Evolutionary conservation across 352 stramenopile species (phyloP).

Genomic region (Aphanomyces euteiches): DNA sequence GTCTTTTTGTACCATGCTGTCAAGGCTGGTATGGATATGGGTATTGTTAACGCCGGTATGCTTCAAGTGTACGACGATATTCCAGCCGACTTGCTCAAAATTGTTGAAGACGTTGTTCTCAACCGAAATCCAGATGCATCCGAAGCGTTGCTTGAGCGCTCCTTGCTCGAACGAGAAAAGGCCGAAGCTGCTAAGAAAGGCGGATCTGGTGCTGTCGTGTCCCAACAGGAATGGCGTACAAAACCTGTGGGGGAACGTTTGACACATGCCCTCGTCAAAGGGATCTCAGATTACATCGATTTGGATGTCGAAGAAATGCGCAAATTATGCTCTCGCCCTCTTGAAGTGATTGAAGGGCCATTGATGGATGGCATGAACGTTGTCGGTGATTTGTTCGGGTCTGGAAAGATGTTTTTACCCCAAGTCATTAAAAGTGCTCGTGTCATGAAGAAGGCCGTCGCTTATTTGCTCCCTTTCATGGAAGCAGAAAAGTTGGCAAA

Average conservation of each 20-base stretch:
- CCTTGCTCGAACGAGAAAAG: constrained; percentile 81
- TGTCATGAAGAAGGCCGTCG: constrained; percentile 99
- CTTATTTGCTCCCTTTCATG: constrained; percentile 97
- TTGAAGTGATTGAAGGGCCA: constrained; percentile 97
- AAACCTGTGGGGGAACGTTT: constrained; percentile 89
- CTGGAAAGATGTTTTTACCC: constrained; percentile 98
- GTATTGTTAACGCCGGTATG: constrained; percentile 95
- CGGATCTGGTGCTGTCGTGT: constrained; percentile 44
- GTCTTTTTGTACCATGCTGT: constrained; percentile 96
- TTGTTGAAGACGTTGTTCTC: constrained; percentile 93
- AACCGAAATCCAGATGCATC: constrained; percentile 88
- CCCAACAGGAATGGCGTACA: constrained; percentile 87
- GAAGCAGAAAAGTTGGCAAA: constrained; percentile 94
- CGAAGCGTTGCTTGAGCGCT: constrained; percentile 89
- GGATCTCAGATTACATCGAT: constrained; percentile 95
- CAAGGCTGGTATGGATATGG: constrained; percentile 97
- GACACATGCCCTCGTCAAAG: constrained; percentile 95
- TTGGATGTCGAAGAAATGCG: constrained; percentile 95
- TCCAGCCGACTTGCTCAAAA: constrained; percentile 75
- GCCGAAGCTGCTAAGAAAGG: constrained; percentile 82
- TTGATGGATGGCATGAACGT: constrained; percentile 99
- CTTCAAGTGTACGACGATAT: constrained; percentile 86
- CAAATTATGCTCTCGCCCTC: constrained; percentile 53
- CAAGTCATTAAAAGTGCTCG: constrained; percentile 98
- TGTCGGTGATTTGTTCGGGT: constrained; percentile 94